Conservation (phyloP, 2,329 filamentous ascomycete species). For the Atkinsonella hypoxylon region DNA sequence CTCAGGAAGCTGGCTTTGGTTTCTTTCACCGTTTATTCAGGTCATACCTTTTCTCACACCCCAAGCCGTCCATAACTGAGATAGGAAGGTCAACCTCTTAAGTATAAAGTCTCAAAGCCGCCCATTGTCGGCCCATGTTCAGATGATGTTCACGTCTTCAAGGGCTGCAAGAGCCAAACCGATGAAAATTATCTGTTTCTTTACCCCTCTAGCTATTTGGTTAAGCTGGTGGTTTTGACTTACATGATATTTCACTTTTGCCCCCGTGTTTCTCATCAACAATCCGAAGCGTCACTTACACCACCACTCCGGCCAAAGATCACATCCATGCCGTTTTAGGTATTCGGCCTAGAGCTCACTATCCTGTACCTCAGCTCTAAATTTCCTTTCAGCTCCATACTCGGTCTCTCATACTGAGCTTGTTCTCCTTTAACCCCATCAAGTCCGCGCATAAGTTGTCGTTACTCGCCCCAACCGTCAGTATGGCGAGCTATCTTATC, state of each 20-base stretch:
- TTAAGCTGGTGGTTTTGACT: not conserved
- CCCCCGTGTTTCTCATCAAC: not conserved
- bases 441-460: not conserved
- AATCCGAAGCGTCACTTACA: not conserved
- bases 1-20: not conserved
- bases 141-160: not conserved
- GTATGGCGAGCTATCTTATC: constrained; percentile 20
- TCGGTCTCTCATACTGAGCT: too few species aligned
- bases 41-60: not conserved
- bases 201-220: not conserved
- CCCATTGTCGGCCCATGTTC: not conserved
- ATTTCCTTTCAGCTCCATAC: too few species aligned
- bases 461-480: not conserved
- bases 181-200: not conserved
- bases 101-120: constrained; percentile 8
- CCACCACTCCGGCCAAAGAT: not conserved
- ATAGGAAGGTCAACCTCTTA: not conserved
- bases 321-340: not conserved
- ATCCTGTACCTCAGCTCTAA: too few species aligned
- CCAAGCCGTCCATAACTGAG: not conserved
- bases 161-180: not conserved
- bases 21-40: not conserved
- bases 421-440: too few species aligned
- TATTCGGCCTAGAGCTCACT: too few species aligned
- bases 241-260: not conserved